phyloP scores from a whole-genome alignment of 768 basidiomycete genomes.

The Rhizopogon salebrosus region DNA sequence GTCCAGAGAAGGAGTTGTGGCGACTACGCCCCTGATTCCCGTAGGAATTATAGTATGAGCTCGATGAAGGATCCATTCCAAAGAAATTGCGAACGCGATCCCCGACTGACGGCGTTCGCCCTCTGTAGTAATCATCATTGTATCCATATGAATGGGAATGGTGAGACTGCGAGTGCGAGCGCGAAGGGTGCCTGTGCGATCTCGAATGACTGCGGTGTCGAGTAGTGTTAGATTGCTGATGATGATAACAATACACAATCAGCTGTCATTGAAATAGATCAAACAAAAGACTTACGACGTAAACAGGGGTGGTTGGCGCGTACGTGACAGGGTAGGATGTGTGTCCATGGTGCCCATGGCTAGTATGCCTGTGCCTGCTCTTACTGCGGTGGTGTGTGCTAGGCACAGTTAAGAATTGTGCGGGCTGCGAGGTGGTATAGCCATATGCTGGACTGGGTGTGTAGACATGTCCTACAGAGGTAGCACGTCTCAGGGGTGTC shows the following conservation, averaged over 20 bases:
- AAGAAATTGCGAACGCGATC: slow-evolving; percentile 36
- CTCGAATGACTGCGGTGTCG: slow-evolving; percentile 12
- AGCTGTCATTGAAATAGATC: not conserved
- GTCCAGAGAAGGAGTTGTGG: slow-evolving; percentile 19
- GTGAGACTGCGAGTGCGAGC: slow-evolving; percentile 3
- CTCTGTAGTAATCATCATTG: slow-evolving; percentile 3
- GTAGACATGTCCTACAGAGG: slow-evolving; percentile 5
- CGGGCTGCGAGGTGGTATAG: not conserved
- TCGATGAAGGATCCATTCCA: slow-evolving; percentile 21
- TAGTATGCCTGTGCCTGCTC: slow-evolving; percentile 5
- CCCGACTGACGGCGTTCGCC: slow-evolving; percentile 21
- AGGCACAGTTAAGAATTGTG: slow-evolving; percentile 9
- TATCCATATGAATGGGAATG: slow-evolving; percentile 5
- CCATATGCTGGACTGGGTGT: not conserved
- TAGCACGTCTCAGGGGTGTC: slow-evolving; percentile 8
- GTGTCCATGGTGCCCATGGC: slow-evolving; percentile 4
- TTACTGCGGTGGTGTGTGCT: slow-evolving; percentile 14
- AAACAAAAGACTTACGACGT: slow-evolving; percentile 9
- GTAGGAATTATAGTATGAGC: slow-evolving; percentile 8
- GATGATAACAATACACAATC: not conserved
- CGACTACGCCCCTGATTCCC: slow-evolving; percentile 15
- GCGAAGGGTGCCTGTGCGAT: slow-evolving; percentile 13
- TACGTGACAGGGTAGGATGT: slow-evolving; percentile 6
- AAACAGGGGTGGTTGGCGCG: slow-evolving; percentile 1
- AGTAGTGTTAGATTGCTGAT: slow-evolving; percentile 18